Conservation (phyloP, 176 grass and related monocot species). For the Juncus inflexus region DNA sequence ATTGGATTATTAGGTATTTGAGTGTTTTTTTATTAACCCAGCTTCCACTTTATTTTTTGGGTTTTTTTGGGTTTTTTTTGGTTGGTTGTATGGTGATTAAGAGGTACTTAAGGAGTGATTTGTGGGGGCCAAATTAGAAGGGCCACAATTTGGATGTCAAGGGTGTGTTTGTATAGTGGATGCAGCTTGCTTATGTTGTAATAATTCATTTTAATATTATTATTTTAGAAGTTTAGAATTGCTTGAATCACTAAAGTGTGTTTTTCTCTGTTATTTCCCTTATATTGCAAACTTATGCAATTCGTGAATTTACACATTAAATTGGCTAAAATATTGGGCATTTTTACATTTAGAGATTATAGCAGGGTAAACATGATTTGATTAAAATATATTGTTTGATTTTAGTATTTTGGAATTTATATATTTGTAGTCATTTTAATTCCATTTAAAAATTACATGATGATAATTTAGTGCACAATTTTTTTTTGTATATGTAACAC, state of each 20-base stretch:
- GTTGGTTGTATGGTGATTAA: conserved; percentile 48
- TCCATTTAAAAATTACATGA: too few relatives aligned
- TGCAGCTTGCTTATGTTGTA: conserved; percentile 32
- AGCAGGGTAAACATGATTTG: too few relatives aligned
- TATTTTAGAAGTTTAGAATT: conserved; percentile 14
- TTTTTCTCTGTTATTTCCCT: neutral
- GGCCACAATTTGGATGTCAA: neutral
- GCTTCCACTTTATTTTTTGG: conserved; percentile 34
- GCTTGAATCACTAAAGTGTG: neutral
- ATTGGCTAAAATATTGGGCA: too few relatives aligned
- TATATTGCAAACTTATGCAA: too few relatives aligned
- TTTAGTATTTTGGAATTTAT: too few relatives aligned
- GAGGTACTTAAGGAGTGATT: conserved; percentile 41
- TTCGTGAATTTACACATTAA: too few relatives aligned
- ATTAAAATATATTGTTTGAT: too few relatives aligned
- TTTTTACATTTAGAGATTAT: too few relatives aligned
- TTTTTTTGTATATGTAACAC: too few relatives aligned
- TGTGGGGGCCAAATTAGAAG: conserved; percentile 34
- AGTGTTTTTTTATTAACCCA: conserved; percentile 28
- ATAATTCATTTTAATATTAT: conserved; percentile 10
- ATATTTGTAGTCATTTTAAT: too few relatives aligned
- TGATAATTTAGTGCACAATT: too few relatives aligned
- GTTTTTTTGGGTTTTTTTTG: conserved; percentile 23
- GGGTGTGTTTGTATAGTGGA: conserved; percentile 26
- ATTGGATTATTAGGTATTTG: conserved; percentile 20